Conservation (phyloP, 768 basidiomycete species). For the Termitomyces sp. region DNA sequence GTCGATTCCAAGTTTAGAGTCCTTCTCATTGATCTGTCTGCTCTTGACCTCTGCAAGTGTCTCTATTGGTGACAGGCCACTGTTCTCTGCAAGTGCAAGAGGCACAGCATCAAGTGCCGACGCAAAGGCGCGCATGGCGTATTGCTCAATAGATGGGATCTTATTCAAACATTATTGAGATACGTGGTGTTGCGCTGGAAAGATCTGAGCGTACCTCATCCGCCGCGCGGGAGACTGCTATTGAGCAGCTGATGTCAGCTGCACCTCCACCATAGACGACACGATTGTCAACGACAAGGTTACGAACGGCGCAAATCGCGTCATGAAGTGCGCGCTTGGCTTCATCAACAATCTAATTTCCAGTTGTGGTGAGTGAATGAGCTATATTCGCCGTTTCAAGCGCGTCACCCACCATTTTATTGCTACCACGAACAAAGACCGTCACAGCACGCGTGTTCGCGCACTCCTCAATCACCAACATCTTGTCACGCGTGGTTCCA, state of each 20-base stretch:
- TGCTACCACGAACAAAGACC: conserved; percentile 94
- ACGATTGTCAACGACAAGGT: conserved; percentile 90
- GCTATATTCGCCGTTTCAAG: neutral
- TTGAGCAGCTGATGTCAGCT: conserved; percentile 92
- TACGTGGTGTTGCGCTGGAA: neutral
- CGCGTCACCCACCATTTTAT: conserved; percentile 81
- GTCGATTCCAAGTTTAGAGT: conserved; percentile 88
- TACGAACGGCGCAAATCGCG: conserved; percentile 95
- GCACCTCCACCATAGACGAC: conserved; percentile 99
- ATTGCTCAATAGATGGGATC: conserved; percentile 98
- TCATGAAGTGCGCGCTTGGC: conserved; percentile 98
- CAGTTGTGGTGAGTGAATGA: neutral
- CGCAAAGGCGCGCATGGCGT: conserved; percentile 99
- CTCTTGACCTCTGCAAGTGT: conserved; percentile 96
- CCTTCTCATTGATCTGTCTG: conserved; percentile 82
- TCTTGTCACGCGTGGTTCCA: conserved; percentile 98
- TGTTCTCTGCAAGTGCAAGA: conserved; percentile 96
- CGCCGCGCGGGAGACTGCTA: conserved; percentile 91
- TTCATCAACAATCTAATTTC: conserved; percentile 89
- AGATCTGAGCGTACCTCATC: conserved; percentile 64
- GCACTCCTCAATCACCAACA: conserved; percentile 99
- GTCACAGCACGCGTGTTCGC: conserved; percentile 96
- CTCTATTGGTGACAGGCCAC: conserved; percentile 93
- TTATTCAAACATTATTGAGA: conserved; percentile 21
- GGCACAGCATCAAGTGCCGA: conserved; percentile 94